phyloP scores from a whole-genome alignment of 805 yeast genomes.

The Isabelozyma gotoi region DNA sequence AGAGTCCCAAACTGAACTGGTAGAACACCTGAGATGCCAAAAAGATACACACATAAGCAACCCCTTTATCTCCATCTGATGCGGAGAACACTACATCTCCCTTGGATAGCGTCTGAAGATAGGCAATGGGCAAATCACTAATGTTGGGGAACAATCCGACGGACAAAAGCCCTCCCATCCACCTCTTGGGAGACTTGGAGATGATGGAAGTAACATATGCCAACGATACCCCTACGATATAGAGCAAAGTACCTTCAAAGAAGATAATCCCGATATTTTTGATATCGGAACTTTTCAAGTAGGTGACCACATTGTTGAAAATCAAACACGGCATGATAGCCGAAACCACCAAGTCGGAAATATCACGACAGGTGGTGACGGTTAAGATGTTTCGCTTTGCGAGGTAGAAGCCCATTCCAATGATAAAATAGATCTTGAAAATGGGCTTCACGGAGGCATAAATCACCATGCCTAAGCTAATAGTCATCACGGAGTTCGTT shows the following conservation, averaged over 20 bases:
- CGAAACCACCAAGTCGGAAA: conserved; percentile 67
- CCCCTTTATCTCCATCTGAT: conserved; percentile 69
- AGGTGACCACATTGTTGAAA: conserved; percentile 67
- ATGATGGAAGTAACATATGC: conserved; percentile 43
- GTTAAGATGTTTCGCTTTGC: conserved; percentile 63
- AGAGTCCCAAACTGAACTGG: conserved; percentile 77
- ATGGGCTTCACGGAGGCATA: conserved; percentile 85
- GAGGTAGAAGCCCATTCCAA: conserved; percentile 62
- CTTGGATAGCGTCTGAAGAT: conserved; percentile 67
- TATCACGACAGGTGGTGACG: conserved; percentile 65
- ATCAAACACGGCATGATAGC: conserved; percentile 75
- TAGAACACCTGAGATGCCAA: conserved; percentile 64
- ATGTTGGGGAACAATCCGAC: conserved; percentile 79
- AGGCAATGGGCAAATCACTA: conserved; percentile 84
- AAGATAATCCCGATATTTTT: conserved; percentile 66
- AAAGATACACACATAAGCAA: conserved; percentile 80
- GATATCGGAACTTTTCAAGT: conserved; percentile 66
- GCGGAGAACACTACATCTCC: conserved; percentile 55
- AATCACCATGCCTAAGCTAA: conserved; percentile 60
- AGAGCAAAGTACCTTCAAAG: conserved; percentile 49
- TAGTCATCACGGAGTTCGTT: conserved; percentile 9
- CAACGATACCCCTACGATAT: conserved; percentile 47
- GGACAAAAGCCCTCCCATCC: conserved; percentile 74
- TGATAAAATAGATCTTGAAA: conserved; percentile 73
- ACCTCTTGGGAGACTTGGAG: conserved; percentile 64